Evolutionary conservation across 139 green algal species (phyloP).

Genomic region (Chlamydomonas incerta): DNA sequence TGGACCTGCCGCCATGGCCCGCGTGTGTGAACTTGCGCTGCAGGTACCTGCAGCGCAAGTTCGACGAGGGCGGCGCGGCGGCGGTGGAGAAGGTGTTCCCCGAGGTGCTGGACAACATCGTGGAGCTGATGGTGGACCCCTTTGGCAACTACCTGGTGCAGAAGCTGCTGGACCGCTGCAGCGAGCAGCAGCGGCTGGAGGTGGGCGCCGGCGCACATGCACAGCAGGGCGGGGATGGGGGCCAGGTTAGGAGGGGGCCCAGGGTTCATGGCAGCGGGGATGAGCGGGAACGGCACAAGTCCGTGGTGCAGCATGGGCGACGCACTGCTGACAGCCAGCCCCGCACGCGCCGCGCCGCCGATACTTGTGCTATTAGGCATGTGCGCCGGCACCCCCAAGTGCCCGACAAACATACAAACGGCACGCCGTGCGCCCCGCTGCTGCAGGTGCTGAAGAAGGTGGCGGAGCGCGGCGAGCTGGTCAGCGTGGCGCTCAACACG

Average conservation of each 20-base stretch:
- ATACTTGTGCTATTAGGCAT: too few relatives aligned
- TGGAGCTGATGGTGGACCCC: constrained; percentile 98
- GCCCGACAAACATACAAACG: too few relatives aligned
- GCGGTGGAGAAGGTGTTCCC: constrained; percentile 83
- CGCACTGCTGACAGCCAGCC: too few relatives aligned
- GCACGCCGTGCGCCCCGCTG: too few relatives aligned
- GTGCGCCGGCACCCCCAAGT: too few relatives aligned
- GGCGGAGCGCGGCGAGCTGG: constrained; percentile 82
- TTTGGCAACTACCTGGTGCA: constrained; percentile 99
- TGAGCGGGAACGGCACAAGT: too few relatives aligned
- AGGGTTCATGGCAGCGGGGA: too few relatives aligned
- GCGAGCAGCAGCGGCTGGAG: constrained; percentile 87
- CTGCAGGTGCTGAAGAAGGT: constrained; percentile 82
- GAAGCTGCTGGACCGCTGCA: constrained; percentile 97
- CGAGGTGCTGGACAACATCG: constrained; percentile 79
- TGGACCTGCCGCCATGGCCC: too few relatives aligned
- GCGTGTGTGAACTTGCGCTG: not conserved
- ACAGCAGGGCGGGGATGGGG: too few relatives aligned
- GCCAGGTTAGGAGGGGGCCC: too few relatives aligned
- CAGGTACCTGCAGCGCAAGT: constrained; percentile 96
- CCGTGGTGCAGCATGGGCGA: too few relatives aligned
- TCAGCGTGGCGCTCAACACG: constrained; percentile 93
- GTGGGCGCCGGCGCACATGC: constrained; percentile 33
- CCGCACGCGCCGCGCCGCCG: too few relatives aligned
- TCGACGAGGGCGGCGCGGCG: constrained; percentile 92